phyloP scores from a whole-genome alignment of 176 grass and related monocot species.

The Elaeis guineensis region DNA sequence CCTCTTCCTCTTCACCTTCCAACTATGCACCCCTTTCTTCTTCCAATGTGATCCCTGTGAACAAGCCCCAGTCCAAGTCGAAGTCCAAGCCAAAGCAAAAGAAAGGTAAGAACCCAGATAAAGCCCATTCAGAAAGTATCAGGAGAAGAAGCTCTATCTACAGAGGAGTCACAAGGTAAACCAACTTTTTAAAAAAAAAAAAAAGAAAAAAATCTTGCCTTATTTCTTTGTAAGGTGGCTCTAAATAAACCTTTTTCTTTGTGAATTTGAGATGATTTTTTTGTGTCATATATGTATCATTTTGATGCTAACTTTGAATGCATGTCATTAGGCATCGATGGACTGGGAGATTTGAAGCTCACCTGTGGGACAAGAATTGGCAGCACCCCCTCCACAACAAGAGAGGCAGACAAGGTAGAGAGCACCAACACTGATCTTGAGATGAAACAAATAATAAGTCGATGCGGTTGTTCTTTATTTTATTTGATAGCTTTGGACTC shows the following conservation, averaged over 20 bases:
- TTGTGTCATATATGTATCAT: too few species aligned
- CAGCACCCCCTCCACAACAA: conserved; percentile 65
- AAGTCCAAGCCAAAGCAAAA: conserved; percentile 44
- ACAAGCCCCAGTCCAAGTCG: conserved; percentile 8
- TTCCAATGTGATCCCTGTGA: conserved; percentile 1
- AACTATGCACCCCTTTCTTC: conserved; percentile 10
- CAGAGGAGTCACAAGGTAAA: conserved; percentile 86
- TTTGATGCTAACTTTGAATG: conserved; percentile 2
- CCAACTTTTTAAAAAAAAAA: too few species aligned
- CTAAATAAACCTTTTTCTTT: too few species aligned
- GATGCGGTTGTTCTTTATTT: background rate
- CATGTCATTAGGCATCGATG: conserved; percentile 72
- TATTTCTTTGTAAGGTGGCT: too few species aligned
- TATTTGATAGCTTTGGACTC: too few species aligned
- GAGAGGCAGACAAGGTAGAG: conserved; percentile 90
- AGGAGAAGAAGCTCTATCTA: conserved; percentile 80
- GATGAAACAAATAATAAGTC: background rate
- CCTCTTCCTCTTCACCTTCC: conserved; percentile 21
- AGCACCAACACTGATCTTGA: conserved; percentile 6
- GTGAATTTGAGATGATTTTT: too few species aligned
- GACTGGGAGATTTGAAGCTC: conserved; percentile 94
- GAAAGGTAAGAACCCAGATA: conserved; percentile 21
- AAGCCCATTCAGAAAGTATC: background rate
- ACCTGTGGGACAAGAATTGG: conserved; percentile 96
- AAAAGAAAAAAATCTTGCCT: too few species aligned